These are phyloP conservation scores for Cladosporium sp. DNA, from an alignment of 2,329 filamentous ascomycete genomes.

Conservation along the genomic window DNA sequence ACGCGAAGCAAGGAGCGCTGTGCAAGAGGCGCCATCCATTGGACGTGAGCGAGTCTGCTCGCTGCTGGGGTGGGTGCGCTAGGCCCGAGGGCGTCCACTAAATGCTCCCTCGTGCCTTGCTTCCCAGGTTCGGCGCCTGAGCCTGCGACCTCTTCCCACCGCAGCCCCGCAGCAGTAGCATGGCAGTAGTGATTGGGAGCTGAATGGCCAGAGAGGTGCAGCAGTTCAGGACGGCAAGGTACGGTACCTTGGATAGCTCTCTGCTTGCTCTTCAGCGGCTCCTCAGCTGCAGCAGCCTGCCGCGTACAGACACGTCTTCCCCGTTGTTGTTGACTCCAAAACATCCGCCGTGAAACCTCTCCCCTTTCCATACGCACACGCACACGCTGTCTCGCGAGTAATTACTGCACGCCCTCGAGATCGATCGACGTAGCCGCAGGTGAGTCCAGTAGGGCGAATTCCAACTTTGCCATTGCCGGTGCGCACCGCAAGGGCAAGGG, in stretches of 20 bases:
- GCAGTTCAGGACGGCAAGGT: neutral
- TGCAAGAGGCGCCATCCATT: neutral
- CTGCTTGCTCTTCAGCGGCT: neutral
- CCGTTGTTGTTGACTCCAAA: conserved; percentile 1
- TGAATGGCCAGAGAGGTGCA: neutral
- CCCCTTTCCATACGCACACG: neutral
- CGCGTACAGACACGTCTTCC: conserved; percentile 9
- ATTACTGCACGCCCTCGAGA: neutral
- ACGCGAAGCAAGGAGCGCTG: conserved; percentile 4
- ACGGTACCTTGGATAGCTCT: neutral
- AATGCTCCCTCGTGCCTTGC: conserved; percentile 5
- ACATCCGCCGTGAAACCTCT: conserved; percentile 3
- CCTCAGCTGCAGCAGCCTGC: neutral
- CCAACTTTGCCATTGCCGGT: neutral
- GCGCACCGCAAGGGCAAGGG: conserved; percentile 6
- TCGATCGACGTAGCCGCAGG: neutral
- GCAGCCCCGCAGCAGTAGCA: neutral
- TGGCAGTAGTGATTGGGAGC: neutral
- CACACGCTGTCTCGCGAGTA: neutral
- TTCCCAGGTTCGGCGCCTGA: neutral
- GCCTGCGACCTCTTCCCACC: neutral
- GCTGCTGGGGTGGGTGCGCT: neutral
- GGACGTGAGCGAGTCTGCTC: neutral
- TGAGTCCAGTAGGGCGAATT: neutral
- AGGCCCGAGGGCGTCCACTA: neutral